Conservation (phyloP, 441 rosid genomes). For the Theobroma grandiflorum region DNA sequence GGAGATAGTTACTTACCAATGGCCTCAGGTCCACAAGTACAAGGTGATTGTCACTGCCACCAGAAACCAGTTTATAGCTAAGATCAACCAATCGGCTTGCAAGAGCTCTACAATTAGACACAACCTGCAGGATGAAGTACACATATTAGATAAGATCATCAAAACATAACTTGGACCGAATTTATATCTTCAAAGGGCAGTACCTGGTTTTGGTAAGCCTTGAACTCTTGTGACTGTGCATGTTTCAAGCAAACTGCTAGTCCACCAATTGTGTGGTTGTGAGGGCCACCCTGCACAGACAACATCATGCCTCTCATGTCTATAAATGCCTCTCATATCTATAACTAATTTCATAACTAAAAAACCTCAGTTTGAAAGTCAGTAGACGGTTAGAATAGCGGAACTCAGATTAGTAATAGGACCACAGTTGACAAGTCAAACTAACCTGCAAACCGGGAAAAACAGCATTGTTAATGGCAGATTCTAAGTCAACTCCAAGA, state of each 20-base stretch:
- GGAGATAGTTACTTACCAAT: constrained; percentile 51
- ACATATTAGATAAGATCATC: background rate
- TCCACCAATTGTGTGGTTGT: constrained; percentile 94
- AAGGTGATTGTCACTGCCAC: constrained; percentile 91
- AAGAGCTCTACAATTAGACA: constrained; percentile 78
- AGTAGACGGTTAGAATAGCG: background rate
- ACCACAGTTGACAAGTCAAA: constrained; percentile 15
- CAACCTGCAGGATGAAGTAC: constrained; percentile 53
- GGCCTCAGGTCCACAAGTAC: constrained; percentile 93
- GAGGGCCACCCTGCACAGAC: constrained; percentile 85
- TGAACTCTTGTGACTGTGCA: constrained; percentile 75
- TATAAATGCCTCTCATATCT: too few relatives aligned
- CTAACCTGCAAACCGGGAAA: constrained; percentile 92
- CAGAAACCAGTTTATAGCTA: constrained; percentile 86
- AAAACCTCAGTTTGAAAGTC: background rate
- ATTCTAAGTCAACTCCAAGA: constrained; percentile 80
- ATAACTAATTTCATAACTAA: background rate
- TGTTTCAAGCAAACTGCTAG: constrained; percentile 92
- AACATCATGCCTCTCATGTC: background rate
- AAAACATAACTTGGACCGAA: background rate
- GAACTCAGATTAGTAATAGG: background rate
- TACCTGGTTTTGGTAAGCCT: constrained; percentile 83
- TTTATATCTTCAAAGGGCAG: constrained; percentile 10
- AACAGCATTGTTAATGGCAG: constrained; percentile 92
- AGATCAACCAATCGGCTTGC: constrained; percentile 72